These are phyloP conservation scores for Croton setiger DNA, from an alignment of 441 rosid species.

Conservation along the genomic window DNA sequence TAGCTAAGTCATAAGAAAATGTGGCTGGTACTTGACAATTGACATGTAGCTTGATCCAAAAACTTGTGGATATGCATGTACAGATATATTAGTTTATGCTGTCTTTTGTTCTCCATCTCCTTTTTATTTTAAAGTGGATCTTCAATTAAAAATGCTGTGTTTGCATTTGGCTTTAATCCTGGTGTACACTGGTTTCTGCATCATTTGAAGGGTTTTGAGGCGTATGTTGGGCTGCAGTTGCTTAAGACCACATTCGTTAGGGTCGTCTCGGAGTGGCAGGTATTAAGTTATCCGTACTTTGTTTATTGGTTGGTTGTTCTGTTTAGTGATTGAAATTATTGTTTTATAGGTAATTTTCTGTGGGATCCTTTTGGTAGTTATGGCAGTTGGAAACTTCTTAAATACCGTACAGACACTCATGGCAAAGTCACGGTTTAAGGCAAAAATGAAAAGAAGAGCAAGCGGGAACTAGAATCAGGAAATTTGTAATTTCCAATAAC, in stretches of 20 bases:
- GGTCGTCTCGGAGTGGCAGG: constrained; percentile 94
- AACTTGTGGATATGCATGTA: too few relatives aligned
- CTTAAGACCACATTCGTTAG: constrained; percentile 76
- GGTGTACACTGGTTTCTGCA: constrained; percentile 17
- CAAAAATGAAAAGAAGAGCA: constrained; percentile 92
- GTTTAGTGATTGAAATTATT: constrained; percentile 15
- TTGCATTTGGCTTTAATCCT: neutral
- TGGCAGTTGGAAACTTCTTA: constrained; percentile 91
- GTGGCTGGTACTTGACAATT: neutral
- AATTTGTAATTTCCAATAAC: constrained; percentile 11
- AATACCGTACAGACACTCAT: constrained; percentile 83
- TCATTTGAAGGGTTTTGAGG: constrained; percentile 75
- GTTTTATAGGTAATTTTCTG: constrained; percentile 67
- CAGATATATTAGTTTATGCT: neutral
- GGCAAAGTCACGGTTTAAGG: constrained; percentile 92
- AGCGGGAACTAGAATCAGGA: constrained; percentile 47
- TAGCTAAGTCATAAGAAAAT: neutral
- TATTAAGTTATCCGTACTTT: constrained; percentile 13
- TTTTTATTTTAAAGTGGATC: neutral
- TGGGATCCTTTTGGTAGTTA: constrained; percentile 75
- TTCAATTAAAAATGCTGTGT: neutral
- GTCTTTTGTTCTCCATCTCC: too few relatives aligned
- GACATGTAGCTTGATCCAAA: neutral
- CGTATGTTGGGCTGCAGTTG: constrained; percentile 81
- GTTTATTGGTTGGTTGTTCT: neutral